Percentiles rank a stretch among this genome's conserved stretches.
Evolutionary conservation across 2,329 filamentous ascomycete genomes (phyloP).

Genomic region (Colletotrichum melonis): DNA sequence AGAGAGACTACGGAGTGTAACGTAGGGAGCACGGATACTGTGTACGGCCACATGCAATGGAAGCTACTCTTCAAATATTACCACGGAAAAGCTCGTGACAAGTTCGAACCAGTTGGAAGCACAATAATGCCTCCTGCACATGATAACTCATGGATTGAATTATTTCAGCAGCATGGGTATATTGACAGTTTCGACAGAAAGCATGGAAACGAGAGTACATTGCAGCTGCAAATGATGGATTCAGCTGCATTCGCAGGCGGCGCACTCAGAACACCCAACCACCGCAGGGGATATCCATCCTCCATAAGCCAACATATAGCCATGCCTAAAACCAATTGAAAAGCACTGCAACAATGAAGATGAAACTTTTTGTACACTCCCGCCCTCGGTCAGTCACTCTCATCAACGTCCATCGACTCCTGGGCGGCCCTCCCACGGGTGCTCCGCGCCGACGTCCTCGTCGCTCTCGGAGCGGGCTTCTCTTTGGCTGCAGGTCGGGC

Average conservation of each 20-base stretch:
- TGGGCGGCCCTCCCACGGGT: slow-evolving; percentile 42
- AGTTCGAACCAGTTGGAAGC: not conserved
- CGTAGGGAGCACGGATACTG: no score
- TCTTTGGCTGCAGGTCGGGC: slow-evolving; percentile 35
- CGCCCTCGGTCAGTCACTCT: slow-evolving; percentile 38
- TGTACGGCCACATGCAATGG: no score
- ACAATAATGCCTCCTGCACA: not conserved
- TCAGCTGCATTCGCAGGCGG: not conserved
- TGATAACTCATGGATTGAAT: not conserved
- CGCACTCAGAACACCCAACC: slow-evolving; percentile 12
- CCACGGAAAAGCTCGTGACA: not conserved
- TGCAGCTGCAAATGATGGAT: not conserved
- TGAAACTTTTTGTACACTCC: slow-evolving; percentile 1
- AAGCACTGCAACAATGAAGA: not conserved
- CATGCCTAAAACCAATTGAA: slow-evolving; percentile 3
- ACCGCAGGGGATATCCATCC: not conserved
- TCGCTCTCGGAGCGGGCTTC: slow-evolving; percentile 26
- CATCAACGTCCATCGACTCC: slow-evolving; percentile 48
- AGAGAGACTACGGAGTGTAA: no score
- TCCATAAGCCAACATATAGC: slow-evolving; percentile 24
- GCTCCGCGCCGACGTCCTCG: slow-evolving; percentile 21
- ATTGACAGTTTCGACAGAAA: not conserved
- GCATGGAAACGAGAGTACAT: not conserved
- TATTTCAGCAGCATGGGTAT: not conserved
- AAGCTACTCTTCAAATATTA: not conserved